Evolutionary conservation across 208 protist genomes (phyloP), one percentile per base, ranked within the genome.

Genomic region (Angomonas deanei): DNA sequence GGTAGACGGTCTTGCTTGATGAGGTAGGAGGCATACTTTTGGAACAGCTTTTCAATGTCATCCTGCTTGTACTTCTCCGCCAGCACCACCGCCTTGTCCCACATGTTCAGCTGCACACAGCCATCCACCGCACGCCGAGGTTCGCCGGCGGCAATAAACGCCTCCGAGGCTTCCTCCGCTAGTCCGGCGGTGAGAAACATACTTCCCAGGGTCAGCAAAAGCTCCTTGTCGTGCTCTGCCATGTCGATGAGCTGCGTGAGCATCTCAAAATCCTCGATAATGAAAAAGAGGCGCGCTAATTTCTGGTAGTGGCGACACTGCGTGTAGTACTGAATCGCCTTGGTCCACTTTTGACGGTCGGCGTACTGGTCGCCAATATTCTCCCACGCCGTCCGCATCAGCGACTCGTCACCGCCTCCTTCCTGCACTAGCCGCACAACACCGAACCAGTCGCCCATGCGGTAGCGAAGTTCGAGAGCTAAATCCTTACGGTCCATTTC

Each of bases 291-390:
- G 36, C 89, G 72, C 0, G 85, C 84, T 11, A 98, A 83, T 68
- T 94, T 93, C 57, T 81, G 80, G 49, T 86, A 86, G 78, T 97
- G 81, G 36, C 88, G 77, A 61, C 92, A 86, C 72, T 98, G 96
- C 28, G 80, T 83, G 78, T 98, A 99, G 84, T 98, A 97, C 80
- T 96, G 88, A 26, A 88, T 66, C 3, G 97, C 97, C 70, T 97
- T 97, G 56, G 79, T 80, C 91, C 96, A 98, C 72, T 98, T 97
- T 65, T 97, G 89, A 13, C 86, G 79, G 64, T 97, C 87, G 2
- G 90, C 87, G 80, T 98, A 98, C 78, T 96, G 91, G 68, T 98
- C 96, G 24, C 97, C 97, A 56, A 98, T 97, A 64, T 95, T 84
- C 64, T 97, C 90, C 83, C 85, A 97, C 17, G 97, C 96, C 39